Evolutionary conservation across 805 yeast genomes (phyloP), one percentile per base, ranked within the genome.

Genomic region (Zygoascus ofunaensis): DNA sequence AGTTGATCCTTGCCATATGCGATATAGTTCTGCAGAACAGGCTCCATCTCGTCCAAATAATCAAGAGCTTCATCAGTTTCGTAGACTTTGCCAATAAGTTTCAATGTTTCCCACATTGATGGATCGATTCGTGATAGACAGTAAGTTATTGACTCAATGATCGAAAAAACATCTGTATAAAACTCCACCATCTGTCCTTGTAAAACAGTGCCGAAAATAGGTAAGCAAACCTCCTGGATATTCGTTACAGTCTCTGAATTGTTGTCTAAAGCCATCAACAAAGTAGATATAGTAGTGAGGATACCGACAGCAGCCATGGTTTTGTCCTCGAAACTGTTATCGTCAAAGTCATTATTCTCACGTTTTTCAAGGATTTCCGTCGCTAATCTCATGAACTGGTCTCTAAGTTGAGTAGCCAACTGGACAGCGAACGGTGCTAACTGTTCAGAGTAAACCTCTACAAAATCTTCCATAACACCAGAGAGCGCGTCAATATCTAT

Each of bases 391-490:
- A 84, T 56, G 56, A 89, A 86, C 58, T 90, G 96, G 41, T 77
- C 77, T 14, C 80, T 80, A 54, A 69, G 49, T 49, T 67, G 67
- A 21, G 52, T 64, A 59, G 78, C 76, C 44, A 83, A 63, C 46
- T 82, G 81, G n/a, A 77, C 70, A 33, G 94, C 90, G 61, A 85
- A 90, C 15, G 98, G 97, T 49, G 87, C 92, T 53, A 90, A 70
- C 62, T 90, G 94, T 51, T 80, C 84, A 4, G 94, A 74, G 63
- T 82, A 92, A 47, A 76, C 77, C 58, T 89, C 96, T 24, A 90
- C 97, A 59, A 92, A 82, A 55, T 89, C 96, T 68, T 90, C 97
- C 82, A 90, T 87, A 4, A 90, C 95, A 20, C 82, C 83, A 19
- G 94, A 78, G 23, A 92, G 73, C 1, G 87, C 76, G 58, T 92